phyloP scores from a whole-genome alignment of 1,284 basidiomycete genomes.

The Ustilago nuda region DNA sequence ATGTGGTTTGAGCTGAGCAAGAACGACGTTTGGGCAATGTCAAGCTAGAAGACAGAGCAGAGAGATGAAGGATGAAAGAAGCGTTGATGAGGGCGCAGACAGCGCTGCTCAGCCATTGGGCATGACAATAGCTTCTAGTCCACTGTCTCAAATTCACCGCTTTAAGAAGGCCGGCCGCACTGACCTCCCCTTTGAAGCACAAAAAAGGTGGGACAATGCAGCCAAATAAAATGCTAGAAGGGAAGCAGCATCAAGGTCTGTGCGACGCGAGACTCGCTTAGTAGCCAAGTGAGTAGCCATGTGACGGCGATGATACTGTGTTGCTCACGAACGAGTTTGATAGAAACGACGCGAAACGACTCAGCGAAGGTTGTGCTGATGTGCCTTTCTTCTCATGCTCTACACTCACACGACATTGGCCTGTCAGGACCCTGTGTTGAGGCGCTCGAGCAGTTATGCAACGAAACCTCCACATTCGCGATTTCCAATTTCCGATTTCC shows the following conservation, averaged over 20 bases:
- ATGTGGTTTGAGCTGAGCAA: not conserved
- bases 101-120: not conserved
- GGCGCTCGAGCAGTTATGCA: slow-evolving; percentile 1
- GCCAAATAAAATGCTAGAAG: not conserved
- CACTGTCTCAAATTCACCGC: not conserved
- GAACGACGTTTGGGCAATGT: not conserved
- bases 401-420: no score
- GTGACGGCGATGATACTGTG: no score
- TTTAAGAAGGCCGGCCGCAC: not conserved
- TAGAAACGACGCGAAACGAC: slow-evolving; percentile 20
- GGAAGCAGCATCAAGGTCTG: not conserved
- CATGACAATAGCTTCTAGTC: not conserved
- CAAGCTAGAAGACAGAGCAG: not conserved
- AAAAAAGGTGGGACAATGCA: not conserved
- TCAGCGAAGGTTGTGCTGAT: not conserved
- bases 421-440: not conserved
- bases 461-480: slow-evolving; percentile 2
- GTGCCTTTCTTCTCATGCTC: not conserved
- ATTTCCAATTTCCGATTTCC: not conserved
- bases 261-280: no score
- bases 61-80: not conserved
- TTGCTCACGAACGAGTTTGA: not conserved
- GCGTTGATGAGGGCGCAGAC: not conserved
- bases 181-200: not conserved
- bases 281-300: no score